Evolutionary conservation across 108 stramenopile species (phyloP), one percentile per base, ranked within the genome.

Genomic region (Cyclostephanos tholiformis): DNA sequence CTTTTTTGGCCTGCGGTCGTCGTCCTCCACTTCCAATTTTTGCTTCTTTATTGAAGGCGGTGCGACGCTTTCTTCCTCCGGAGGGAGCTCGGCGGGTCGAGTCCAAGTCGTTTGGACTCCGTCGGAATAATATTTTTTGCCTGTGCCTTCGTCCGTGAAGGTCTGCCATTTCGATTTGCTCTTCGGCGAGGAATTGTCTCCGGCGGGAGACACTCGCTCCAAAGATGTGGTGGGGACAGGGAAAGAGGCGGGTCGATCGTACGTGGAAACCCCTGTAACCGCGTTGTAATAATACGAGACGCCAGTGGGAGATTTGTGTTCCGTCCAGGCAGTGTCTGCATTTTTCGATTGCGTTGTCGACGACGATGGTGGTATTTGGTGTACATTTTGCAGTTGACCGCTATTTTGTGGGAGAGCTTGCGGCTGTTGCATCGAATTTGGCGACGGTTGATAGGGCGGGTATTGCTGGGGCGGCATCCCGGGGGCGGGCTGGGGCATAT

Each of bases 51-150:
- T 59, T 67, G 5, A 46, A 2, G 35, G 12, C 29, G 52, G 22
- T 19, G 49, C 14, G 36, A 51, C 57, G 27, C 44, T 7, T 3
- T 62, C 32, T 2, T 76, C 52, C 38, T 73, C 71, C 13, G 66
- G 58, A 12, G 66, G 57, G 30, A 90, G 79, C 36, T 71, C 85
- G 43, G 72, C 61, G 27, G 93, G 93, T 39, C 88, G 85, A 44
- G 82, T 88, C 93, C 93, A 95, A 16, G 88, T 91, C 4, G 91
- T 89, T 26, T 80, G 84, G 6, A 83, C 77, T 25, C 93, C 93
- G 82, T 95, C 77, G 17, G 88, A 91, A 76, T 95, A 95, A 60
- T 92, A 95, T 19, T 78, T 87, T 63, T 85, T 92, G 29, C 91
- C 91, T 2, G 88, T 82, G 8, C 59, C 69, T 32, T 74, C 62